Evolutionary conservation across 257 asterid genomes (phyloP).

Genomic region (Petunia axillaris): DNA sequence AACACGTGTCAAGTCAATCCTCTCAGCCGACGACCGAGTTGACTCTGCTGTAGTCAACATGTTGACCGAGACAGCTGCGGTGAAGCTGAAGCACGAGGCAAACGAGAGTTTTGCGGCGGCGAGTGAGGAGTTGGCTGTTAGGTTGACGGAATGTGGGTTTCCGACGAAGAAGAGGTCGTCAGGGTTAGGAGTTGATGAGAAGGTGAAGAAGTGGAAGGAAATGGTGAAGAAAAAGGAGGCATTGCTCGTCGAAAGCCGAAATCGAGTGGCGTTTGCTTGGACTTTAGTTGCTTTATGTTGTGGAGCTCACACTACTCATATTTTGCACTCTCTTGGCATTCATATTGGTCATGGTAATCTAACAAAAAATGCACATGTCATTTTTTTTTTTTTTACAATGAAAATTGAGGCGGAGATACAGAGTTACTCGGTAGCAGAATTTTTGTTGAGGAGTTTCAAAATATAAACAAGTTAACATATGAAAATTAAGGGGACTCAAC

Average conservation of each 20-base stretch:
- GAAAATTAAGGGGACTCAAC: too few species aligned
- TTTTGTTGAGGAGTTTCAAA: too few species aligned
- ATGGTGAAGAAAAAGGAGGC: conserved; percentile 81
- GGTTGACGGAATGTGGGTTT: conserved; percentile 79
- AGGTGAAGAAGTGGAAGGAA: conserved; percentile 91
- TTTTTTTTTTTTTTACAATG: neutral
- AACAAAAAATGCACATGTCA: neutral
- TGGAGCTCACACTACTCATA: conserved; percentile 86
- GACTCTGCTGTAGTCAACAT: conserved; percentile 86
- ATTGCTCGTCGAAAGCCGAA: conserved; percentile 71
- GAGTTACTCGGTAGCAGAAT: too few species aligned
- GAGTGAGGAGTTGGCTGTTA: conserved; percentile 61
- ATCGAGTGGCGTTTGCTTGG: conserved; percentile 90
- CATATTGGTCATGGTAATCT: conserved; percentile 82
- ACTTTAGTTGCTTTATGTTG: conserved; percentile 93
- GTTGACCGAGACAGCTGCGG: conserved; percentile 95
- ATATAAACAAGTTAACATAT: too few species aligned
- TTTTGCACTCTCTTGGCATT: conserved; percentile 84
- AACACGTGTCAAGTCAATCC: conserved; percentile 80
- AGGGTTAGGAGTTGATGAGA: conserved; percentile 78
- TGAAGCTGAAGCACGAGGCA: conserved; percentile 55
- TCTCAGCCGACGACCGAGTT: conserved; percentile 78
- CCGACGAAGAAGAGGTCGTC: conserved; percentile 77
- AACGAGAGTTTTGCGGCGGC: conserved; percentile 34
- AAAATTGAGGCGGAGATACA: neutral